Base-by-base conservation (phyloP, 2,329 filamentous ascomycete genomes). In the Cadophora malorum region DNA sequence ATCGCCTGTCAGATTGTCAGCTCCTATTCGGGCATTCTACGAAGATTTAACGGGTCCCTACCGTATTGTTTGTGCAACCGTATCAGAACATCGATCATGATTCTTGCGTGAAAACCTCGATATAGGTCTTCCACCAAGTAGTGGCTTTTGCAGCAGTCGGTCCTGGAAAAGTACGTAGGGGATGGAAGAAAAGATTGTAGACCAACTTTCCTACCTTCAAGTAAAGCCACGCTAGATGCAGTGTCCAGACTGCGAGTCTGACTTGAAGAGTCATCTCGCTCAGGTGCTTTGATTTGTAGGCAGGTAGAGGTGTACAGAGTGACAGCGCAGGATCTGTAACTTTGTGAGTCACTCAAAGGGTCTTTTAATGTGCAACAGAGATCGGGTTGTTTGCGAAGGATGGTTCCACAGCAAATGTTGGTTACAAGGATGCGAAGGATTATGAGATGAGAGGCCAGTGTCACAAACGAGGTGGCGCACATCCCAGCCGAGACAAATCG, bases 1-100 rank as follows among this genome's bases (percentile, higher is more conserved):
- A 73, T 91, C 86, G 52, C 92, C 92, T 69, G 52, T 6, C 12
- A 23, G 21, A n/a, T 21, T 47, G 19, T 64, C 35, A 58, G 53
- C 21, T n/a, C 21, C 14, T 4, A 23, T 5, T 35, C 63, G 4
- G 21, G 21, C 33, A 60, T 12, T 28, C 28, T n/a, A n/a, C n/a
- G 35, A 31, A 55, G 50, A 38, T 62, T 10, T 67, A 78, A 19
- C n/a, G 33, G 53, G 53, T 35, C 38, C 53, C 35, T 21, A 58
- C 79, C 80, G 66, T 80, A 80, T 70, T 74, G 68, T 47, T 76
- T 71, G 70, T 81, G 80, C 64, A 81, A 70, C 53, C 74, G 68
- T 50, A 74, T 59, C 9, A 70, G 63, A 38, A 67, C 62, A 62
- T 70, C 65, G 59, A 66, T 55, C 67, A 64, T 70, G 70, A 70